These are phyloP conservation scores for Insectozyma bohioensis DNA, from an alignment of 1,139 yeast genomes.

Conservation along the genomic window DNA sequence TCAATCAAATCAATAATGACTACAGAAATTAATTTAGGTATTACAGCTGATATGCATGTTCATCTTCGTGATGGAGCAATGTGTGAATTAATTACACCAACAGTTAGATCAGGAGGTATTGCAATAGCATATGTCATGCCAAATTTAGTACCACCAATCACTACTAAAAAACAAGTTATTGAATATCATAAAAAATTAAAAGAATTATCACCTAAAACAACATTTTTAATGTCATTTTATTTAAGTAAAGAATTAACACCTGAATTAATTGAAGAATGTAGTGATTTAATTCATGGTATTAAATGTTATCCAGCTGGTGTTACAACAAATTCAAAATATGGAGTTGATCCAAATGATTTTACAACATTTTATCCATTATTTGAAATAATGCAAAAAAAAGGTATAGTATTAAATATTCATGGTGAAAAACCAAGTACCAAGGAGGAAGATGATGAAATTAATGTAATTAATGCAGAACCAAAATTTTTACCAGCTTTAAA, in stretches of 20 bases:
- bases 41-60: constrained; percentile 94
- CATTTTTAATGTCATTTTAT: constrained; percentile 89
- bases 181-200: constrained; percentile 67
- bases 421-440: constrained; percentile 85
- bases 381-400: constrained; percentile 77
- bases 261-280: constrained; percentile 77
- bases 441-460: constrained; percentile 54
- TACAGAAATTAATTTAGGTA: constrained; percentile 60
- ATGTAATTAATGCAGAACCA: constrained; percentile 92
- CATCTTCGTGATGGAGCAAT: constrained; percentile 91
- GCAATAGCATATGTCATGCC: constrained; percentile 96
- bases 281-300: constrained; percentile 80
- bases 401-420: constrained; percentile 80
- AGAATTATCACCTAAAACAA: constrained; percentile 75
- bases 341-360: constrained; percentile 92
- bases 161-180: constrained; percentile 71
- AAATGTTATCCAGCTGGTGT: constrained; percentile 99
- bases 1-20: too few species aligned
- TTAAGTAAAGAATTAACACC: constrained; percentile 79
- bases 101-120: constrained; percentile 85
- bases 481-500: constrained; percentile 87
- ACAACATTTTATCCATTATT: constrained; percentile 85
- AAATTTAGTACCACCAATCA: constrained; percentile 87
- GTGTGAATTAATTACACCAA: constrained; percentile 91
- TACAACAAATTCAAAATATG: constrained; percentile 91